Evolutionary conservation across 2,329 filamentous ascomycete species (phyloP).

Genomic region (Talaromyces pinophilus): DNA sequence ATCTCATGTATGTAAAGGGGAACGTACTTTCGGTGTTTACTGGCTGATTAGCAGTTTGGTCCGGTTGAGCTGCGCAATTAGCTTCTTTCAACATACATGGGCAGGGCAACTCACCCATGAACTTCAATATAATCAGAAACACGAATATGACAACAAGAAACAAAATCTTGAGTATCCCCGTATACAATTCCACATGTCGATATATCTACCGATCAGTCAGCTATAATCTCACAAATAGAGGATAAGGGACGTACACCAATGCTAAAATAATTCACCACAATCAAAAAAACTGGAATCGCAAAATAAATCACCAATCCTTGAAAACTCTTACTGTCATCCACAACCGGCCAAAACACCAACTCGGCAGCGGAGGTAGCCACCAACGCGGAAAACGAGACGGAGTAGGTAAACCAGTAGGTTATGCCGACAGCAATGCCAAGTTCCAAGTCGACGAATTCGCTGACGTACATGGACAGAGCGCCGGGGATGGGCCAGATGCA

Average conservation of each 20-base stretch:
- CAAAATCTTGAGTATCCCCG: conserved; percentile 13
- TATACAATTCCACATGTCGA: conserved; percentile 16
- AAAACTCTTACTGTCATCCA: conserved; percentile 26
- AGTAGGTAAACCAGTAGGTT: conserved; percentile 41
- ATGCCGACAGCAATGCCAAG: conserved; percentile 39
- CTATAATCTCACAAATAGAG: background rate
- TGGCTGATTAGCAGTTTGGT: background rate
- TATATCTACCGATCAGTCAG: conserved; percentile 10
- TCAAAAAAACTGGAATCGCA: conserved; percentile 27
- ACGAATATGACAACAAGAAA: conserved; percentile 19
- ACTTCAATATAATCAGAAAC: conserved; percentile 19
- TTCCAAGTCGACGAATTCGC: conserved; percentile 41
- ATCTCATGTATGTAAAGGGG: background rate
- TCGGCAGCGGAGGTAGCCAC: conserved; percentile 32
- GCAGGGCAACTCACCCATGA: conserved; percentile 16
- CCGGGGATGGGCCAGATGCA: conserved; percentile 42
- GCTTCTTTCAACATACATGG: background rate
- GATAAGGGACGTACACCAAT: conserved; percentile 12
- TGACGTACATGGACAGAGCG: conserved; percentile 39
- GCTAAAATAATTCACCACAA: conserved; percentile 22
- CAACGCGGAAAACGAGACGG: conserved; percentile 33
- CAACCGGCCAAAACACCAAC: conserved; percentile 31
- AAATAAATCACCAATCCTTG: conserved; percentile 30
- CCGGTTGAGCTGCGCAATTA: background rate
- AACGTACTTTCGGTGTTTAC: conserved; percentile 14